A percentile compares a stretch with the other conserved stretches of the same genome.
phyloP scores from a whole-genome alignment of 305 asterid species.

The Withania somnifera region DNA sequence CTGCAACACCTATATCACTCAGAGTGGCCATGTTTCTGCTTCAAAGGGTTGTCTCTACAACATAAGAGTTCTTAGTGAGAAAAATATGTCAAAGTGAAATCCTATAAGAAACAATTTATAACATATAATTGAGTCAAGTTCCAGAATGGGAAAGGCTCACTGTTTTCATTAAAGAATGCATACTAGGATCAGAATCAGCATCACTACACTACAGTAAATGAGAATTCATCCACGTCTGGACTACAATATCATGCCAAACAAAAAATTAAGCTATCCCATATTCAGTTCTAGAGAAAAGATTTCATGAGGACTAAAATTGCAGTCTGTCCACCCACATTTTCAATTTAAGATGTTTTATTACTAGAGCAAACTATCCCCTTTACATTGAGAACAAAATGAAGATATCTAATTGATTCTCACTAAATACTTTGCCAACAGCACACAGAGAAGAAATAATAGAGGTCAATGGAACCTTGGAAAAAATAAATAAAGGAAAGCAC shows the following conservation, averaged over 20 bases:
- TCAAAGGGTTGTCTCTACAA: slow-evolving; percentile 19
- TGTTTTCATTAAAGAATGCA: neutral
- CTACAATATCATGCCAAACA: neutral
- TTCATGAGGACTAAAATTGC: neutral
- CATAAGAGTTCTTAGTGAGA: neutral
- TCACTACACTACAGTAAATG: neutral
- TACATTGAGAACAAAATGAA: neutral
- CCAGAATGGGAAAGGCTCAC: neutral
- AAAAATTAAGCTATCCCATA: neutral
- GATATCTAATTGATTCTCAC: neutral
- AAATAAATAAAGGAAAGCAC: neutral
- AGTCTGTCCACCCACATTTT: neutral
- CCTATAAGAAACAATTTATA: neutral
- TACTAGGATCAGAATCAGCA: neutral
- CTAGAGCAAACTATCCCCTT: neutral
- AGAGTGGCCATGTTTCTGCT: slow-evolving; percentile 59
- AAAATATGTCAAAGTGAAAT: neutral
- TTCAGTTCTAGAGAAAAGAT: neutral
- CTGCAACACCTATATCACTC: slow-evolving; percentile 71
- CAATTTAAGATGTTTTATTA: neutral
- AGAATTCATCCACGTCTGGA: neutral
- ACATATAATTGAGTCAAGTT: neutral
- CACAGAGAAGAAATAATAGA: neutral
- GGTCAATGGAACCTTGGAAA: neutral
- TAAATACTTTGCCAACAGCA: neutral